Base-by-base conservation (phyloP, 176 grass and related monocot genomes). In the Pontederia crassipes region DNA sequence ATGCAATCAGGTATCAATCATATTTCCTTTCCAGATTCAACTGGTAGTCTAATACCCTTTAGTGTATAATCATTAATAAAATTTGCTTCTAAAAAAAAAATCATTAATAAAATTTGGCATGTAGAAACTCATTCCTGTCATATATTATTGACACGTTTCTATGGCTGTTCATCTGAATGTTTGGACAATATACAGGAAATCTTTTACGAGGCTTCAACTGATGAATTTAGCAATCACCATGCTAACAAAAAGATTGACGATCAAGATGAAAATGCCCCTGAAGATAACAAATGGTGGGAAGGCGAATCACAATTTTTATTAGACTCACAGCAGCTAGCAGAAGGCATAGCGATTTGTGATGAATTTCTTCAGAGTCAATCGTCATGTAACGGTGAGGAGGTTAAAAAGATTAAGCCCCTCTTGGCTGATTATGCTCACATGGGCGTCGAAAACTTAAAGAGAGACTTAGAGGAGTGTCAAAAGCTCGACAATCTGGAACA, bases 361-460 rank as follows among this genome's bases (percentile, higher is more conserved):
- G 93, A 98, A 59, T 92, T 98, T 59, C 88, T 98, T 66, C 71
- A 78, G 52, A 98, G 93, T 62, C 93, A 98, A 61, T 85, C 76
- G 57, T 87, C 85, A 46, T 85, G 81, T 15, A 77, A 67, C 9
- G 75, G 55, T 40, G 87, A 77, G 57, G 79, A 82, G n/a, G 60
- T 76, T 1, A 59, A 67, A 72, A 62, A 1, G 45, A 69, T 35
- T 49, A 82, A 73, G 46, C 79, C 73, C 51, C 10, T 28, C 32
- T 63, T 90, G 12, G 73, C 87, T 61, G 82, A 82, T 68, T 90
- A 90, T 72, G 82, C 82, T 17, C 73, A 80, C 2, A 74, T 90
- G 58, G 61, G 79, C 46, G 27, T 58, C 66, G 94, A 93, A 61
- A 85, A 79, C 68, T 65, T 98, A 56, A 98, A 98, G 70, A 83